These are phyloP conservation scores for Sinapis alba DNA, from an alignment of 441 rosid species.

Conservation along the genomic window DNA sequence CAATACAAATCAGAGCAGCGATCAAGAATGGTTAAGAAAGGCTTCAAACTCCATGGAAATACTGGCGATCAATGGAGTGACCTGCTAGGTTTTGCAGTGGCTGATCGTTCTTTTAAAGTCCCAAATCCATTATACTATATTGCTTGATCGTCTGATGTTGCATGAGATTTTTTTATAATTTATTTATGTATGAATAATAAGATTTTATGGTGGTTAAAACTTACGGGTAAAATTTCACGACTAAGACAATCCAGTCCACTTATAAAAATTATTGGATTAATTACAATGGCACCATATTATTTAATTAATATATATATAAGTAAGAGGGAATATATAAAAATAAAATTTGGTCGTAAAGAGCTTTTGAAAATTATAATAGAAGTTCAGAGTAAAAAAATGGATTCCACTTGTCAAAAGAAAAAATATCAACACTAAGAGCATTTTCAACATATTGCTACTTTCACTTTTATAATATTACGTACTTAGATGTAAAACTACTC, in stretches of 20 bases:
- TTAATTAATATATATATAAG: no score
- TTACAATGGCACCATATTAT: not conserved
- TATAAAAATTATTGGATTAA: not conserved
- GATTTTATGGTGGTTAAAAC: not conserved
- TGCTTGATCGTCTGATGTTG: constrained; percentile 33
- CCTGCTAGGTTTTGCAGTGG: constrained; percentile 62
- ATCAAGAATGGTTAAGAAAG: constrained; percentile 52
- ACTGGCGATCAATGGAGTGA: constrained; percentile 93
- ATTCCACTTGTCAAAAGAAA: no score
- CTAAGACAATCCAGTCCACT: not conserved
- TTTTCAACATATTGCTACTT: no score
- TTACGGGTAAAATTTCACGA: not conserved
- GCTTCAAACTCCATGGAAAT: constrained; percentile 66
- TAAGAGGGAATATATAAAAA: no score
- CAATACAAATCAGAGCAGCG: constrained; percentile 71
- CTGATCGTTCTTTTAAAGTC: constrained; percentile 62
- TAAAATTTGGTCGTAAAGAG: no score
- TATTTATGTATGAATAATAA: not conserved
- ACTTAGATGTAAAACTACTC: no score
- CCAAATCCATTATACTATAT: constrained; percentile 49
- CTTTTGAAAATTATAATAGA: no score
- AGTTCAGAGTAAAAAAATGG: no score
- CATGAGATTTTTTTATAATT: not conserved
- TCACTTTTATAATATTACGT: no score
- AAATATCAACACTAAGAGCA: no score